Conservation (phyloP, 441 rosid genomes). For the Jatropha multifida region DNA sequence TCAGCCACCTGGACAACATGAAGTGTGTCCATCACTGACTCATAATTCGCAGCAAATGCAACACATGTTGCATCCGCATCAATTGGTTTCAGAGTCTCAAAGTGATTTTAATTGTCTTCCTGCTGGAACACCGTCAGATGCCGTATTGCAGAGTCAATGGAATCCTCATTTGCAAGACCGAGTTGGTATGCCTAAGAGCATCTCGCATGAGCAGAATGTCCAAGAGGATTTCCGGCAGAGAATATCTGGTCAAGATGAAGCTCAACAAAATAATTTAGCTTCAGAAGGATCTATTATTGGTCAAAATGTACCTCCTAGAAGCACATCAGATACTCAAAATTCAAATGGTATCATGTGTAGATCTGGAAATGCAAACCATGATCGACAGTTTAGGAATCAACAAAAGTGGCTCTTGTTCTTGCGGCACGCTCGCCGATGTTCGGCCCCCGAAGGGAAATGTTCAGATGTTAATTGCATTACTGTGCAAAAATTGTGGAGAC, state of each 20-base stretch:
- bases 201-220: slow-evolving; percentile 58
- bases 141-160: slow-evolving; percentile 62
- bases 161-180: slow-evolving; percentile 61
- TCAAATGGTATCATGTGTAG: slow-evolving; percentile 45
- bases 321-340: slow-evolving; percentile 47
- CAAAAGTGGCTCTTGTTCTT: slow-evolving; percentile 89
- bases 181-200: slow-evolving; percentile 45
- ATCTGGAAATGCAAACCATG: slow-evolving; percentile 63
- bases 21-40: slow-evolving; percentile 46
- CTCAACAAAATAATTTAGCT: slow-evolving; percentile 70
- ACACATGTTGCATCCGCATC: slow-evolving; percentile 62
- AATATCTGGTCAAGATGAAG: slow-evolving; percentile 74
- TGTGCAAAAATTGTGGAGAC: slow-evolving; percentile 74
- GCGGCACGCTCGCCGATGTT: slow-evolving; percentile 89
- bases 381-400: slow-evolving; percentile 76
- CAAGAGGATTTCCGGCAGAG: slow-evolving; percentile 85
- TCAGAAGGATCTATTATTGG: slow-evolving; percentile 57
- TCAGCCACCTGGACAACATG: slow-evolving; percentile 53
- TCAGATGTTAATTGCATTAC: slow-evolving; percentile 61
- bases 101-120: slow-evolving; percentile 52
- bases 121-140: slow-evolving; percentile 56
- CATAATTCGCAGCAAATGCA: slow-evolving; percentile 77
- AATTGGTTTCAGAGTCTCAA: slow-evolving; percentile 56
- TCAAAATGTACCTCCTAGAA: slow-evolving; percentile 50
- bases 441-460: slow-evolving; percentile 93